A percentile compares a stretch with the other conserved stretches of the same genome.
These are phyloP conservation scores for Aspergillus sp. DNA, from an alignment of 2,329 filamentous ascomycete species.

Conservation along the genomic window DNA sequence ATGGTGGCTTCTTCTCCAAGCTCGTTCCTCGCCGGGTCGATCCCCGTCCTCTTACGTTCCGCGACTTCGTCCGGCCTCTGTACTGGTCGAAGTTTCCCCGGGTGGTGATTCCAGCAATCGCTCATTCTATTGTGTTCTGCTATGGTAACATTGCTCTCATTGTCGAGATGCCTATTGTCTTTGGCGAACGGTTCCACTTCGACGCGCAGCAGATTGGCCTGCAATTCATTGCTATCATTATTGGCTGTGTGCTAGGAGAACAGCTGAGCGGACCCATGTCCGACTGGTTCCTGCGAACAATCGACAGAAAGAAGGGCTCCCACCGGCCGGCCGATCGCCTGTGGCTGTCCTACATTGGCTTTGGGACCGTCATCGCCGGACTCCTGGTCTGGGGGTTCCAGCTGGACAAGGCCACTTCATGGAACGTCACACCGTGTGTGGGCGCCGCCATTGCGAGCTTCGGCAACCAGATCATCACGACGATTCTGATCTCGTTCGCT, in stretches of 20 bases:
- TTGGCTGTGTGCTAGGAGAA: constrained; percentile 59
- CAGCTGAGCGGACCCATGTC: constrained; percentile 55
- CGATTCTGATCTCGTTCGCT: constrained; percentile 59
- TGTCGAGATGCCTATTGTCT: constrained; percentile 60
- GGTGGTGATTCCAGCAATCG: constrained; percentile 50
- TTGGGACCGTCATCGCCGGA: constrained; percentile 51
- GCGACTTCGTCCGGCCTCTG: constrained; percentile 52
- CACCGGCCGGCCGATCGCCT: constrained; percentile 52
- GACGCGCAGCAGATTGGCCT: constrained; percentile 58
- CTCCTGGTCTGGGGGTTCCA: constrained; percentile 56
- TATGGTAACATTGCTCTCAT: constrained; percentile 54
- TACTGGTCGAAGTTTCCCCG: constrained; percentile 43
- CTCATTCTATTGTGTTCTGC: constrained; percentile 57
- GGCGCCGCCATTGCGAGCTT: constrained; percentile 53
- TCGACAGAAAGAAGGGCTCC: constrained; percentile 21
- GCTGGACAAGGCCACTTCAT: constrained; percentile 46
- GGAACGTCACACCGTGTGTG: constrained; percentile 58
- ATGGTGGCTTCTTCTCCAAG: constrained; percentile 30
- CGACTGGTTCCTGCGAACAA: constrained; percentile 51
- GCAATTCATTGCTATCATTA: constrained; percentile 57
- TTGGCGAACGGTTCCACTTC: constrained; percentile 55
- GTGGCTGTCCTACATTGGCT: constrained; percentile 58
- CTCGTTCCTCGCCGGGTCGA: constrained; percentile 48
- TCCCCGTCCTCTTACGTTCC: constrained; percentile 41
- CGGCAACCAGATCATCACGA: constrained; percentile 62